Percentiles rank a stretch among this genome's conserved stretches.
Conservation (phyloP, 2,329 filamentous ascomycete species). For the Epichloe sp. region DNA sequence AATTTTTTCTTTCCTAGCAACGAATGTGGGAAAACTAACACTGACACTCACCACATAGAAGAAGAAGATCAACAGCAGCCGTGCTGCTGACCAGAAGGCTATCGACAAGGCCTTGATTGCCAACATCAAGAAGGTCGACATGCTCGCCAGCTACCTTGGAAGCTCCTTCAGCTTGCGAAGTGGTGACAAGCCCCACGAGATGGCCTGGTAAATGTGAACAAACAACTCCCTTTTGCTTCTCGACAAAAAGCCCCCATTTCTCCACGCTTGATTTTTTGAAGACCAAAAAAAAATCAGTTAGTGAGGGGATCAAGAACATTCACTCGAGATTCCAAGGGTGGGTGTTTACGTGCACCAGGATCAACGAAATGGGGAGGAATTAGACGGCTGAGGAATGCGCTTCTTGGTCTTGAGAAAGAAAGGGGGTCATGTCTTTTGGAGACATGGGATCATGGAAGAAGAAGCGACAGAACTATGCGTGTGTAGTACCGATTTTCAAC, state of each 20-base stretch:
- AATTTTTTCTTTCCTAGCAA: background rate
- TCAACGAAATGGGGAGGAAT: background rate
- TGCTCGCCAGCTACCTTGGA: slow-evolving; percentile 86
- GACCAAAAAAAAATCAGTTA: slow-evolving; percentile 8
- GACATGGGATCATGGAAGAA: slow-evolving; percentile 1
- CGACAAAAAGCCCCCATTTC: background rate
- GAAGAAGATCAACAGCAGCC: slow-evolving; percentile 87
- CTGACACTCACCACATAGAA: slow-evolving; percentile 47
- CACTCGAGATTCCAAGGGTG: background rate
- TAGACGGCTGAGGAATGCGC: background rate
- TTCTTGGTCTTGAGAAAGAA: background rate
- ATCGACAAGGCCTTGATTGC: slow-evolving; percentile 92
- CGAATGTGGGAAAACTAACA: slow-evolving; percentile 7
- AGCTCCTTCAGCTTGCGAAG: slow-evolving; percentile 97
- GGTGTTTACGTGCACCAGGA: background rate
- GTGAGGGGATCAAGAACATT: background rate
- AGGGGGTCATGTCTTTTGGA: background rate
- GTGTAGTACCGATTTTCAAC: background rate
- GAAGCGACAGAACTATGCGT: slow-evolving; percentile 4
- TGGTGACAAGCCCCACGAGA: slow-evolving; percentile 99
- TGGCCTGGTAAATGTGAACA: slow-evolving; percentile 72
- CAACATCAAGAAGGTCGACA: slow-evolving; percentile 96
- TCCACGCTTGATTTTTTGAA: background rate
- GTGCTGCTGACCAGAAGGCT: slow-evolving; percentile 94
- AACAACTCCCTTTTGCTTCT: background rate